These are phyloP conservation scores for Actinidia polygama DNA, from an alignment of 179 eudicot genomes.

Conservation along the genomic window DNA sequence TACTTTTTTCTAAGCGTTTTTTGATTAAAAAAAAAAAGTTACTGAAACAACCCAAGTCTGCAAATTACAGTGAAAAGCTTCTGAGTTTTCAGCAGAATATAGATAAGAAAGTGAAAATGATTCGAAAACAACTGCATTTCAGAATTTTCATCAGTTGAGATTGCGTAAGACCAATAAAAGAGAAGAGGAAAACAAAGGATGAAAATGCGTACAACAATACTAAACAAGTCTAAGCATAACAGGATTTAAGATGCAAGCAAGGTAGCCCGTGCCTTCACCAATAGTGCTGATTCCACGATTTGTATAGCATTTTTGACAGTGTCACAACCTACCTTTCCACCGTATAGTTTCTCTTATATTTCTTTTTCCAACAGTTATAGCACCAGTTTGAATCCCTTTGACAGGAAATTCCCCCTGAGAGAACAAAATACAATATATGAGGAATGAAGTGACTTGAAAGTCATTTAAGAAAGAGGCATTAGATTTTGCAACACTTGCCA, in stretches of 20 bases:
- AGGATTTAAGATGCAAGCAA: background rate
- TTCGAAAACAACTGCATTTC: background rate
- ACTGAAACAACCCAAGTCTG: background rate
- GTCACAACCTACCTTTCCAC: background rate
- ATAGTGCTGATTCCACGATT: background rate
- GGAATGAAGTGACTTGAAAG: constrained; percentile 1
- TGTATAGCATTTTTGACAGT: no score
- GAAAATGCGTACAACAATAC: background rate
- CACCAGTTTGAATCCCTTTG: constrained; percentile 25
- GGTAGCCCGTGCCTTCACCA: background rate
- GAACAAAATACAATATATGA: background rate
- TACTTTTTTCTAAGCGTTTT: background rate
- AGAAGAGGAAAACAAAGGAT: background rate
- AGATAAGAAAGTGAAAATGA: background rate
- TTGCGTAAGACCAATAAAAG: background rate
- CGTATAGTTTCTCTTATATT: background rate
- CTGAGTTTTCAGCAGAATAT: background rate
- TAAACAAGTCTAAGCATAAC: background rate
- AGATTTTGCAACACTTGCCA: background rate
- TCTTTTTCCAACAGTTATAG: constrained; percentile 19
- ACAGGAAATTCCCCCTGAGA: constrained; percentile 20
- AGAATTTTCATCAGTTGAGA: background rate
- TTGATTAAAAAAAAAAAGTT: background rate
- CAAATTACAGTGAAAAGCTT: background rate
- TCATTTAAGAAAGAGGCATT: background rate